Evolutionary conservation across 176 grass and related monocot species (phyloP), one percentile per base, ranked within the genome.

Genomic region (Phragmites australis): DNA sequence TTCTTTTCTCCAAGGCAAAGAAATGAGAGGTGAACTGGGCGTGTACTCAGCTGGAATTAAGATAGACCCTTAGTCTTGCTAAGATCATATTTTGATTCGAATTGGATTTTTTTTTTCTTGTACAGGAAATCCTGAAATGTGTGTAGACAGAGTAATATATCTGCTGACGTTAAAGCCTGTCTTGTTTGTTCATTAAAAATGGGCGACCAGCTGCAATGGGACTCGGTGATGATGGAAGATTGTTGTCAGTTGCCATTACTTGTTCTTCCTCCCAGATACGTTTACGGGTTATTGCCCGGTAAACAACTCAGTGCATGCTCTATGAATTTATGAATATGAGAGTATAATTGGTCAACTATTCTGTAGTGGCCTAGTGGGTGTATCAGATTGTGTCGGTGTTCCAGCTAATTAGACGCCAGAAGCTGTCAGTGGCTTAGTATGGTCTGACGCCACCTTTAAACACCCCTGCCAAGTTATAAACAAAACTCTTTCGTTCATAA

Each of bases 1-100:
- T 99, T 54, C 90, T 93, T 17, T 99, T 99, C 78, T 99, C 97
- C 10, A 99, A 99, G 86, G 97, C 97, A 18, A 99, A 99, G 79
- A 99, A 99, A 85, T 96, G 87, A 97, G 48, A 76, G 48, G 37
- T 77, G 78, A 21, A 51, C 6, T 19, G 39, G 27, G 34, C 18
- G 27, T 72, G 55, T 34, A 26, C 25, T 27, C 42, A 32, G 29
- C 46, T 51, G 61, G 27, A 82, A 14, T 80, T 49, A 16, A 55
- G 47, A 48, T 63, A 58, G 78, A 31, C 54, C 29, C 21, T 10
- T 21, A 50, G 54, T 30, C 25, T 46, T 59, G n/a, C 32, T 39
- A 21, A 75, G 26, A n/a, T 50, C 37, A 13, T 70, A 31, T 27
- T 68, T 63, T 31, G 39, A 65, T 81, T 85, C 40, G 83, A 40